Base-by-base conservation (phyloP, 768 basidiomycete species). In the Albatrellus ellisii region DNA sequence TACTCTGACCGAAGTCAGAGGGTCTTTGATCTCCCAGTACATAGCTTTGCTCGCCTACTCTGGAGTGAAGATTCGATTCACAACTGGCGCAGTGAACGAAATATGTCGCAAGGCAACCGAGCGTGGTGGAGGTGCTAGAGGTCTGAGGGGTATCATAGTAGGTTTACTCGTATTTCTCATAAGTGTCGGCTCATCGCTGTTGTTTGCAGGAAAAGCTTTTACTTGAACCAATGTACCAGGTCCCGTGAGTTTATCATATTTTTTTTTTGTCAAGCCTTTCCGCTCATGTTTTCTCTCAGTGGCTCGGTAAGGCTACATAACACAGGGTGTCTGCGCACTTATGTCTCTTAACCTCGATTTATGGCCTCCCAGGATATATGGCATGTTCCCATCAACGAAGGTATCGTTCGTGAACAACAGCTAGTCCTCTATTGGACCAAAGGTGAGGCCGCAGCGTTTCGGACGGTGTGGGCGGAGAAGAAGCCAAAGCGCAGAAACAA, bases 1-100 rank as follows among this genome's bases (percentile, higher is more conserved):
- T n/a, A 87, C 97, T 44, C 69, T 98, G 32, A 87, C 85, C 2
- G 90, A 95, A 51, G 90, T 97, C 39, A 79, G 81, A 53, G 90
- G 92, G 14, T 89, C 90, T 2, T 69, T 97, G 11, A 69, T 94
- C 36, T 87, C 86, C 20, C 94, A 97, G 57, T 95, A 92, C 52
- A 76, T 75, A 21, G 73, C 87, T 3, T 67, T 90, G 28, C 91
- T 92, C 56, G 77, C 72, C 22, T 81, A 81, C 52, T 88, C 82
- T 6, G 85, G 83, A 3, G 78, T 84, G 17, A 88, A 91, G 50
- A 77, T 95, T 46, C 70, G 79, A 40, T 95, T 98, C 56, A 91
- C 92, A 9, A 75, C 72, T 44, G 68, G 69, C 1, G 89, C 90
- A 1, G 59, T 95, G 20, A 71, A 80, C 46, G 86, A 80, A 49